Base-by-base conservation (phyloP, 176 grass and related monocot species). In the Rhynchospora breviuscula region DNA sequence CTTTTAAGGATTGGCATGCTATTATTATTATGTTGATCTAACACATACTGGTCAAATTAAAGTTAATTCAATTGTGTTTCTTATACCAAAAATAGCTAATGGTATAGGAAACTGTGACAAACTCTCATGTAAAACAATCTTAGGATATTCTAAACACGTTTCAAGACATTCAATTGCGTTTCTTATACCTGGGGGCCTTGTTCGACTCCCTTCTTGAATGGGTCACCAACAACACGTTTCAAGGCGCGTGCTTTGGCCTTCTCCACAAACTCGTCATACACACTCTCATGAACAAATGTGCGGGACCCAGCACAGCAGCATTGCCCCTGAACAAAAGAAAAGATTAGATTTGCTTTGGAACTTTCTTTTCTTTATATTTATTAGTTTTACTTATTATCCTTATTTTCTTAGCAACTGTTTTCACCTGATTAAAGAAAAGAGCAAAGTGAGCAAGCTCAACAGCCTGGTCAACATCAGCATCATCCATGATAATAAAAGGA, bases 161-260 rank as follows among this genome's bases (percentile, higher is more conserved):
- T n/a, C 85, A 47, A 57, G n/a, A n/a, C n/a, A n/a, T n/a, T n/a
- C n/a, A n/a, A n/a, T n/a, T n/a, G n/a, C n/a, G n/a, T n/a, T n/a
- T n/a, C n/a, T n/a, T n/a, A n/a, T n/a, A 94, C 92, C 87, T 94
- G 96, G 84, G 96, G 96, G 1, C 96, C 96, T 88, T 99, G 96
- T 26, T 99, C 96, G 5, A 95, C 91, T 1, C 96, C 96, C 49
- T 79, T 46, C 70, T 35, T 92, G 87, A 99, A 99, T 13, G 96
- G 96, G 23, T 99, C 96, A 13, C 96, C 96, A 17, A 99, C 96
- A 3, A 95, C 89, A 1, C 96, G 96, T 13, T 80, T 90, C 80
- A 85, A 0, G 26, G 96, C 91, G 10, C 96, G 89, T 10, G 78
- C 89, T 71, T 93, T 99, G 45, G 96, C 73, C 85, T 98, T 98